These are phyloP conservation scores for Nemania sp. DNA, from an alignment of 2,329 filamentous ascomycete species.

Conservation along the genomic window DNA sequence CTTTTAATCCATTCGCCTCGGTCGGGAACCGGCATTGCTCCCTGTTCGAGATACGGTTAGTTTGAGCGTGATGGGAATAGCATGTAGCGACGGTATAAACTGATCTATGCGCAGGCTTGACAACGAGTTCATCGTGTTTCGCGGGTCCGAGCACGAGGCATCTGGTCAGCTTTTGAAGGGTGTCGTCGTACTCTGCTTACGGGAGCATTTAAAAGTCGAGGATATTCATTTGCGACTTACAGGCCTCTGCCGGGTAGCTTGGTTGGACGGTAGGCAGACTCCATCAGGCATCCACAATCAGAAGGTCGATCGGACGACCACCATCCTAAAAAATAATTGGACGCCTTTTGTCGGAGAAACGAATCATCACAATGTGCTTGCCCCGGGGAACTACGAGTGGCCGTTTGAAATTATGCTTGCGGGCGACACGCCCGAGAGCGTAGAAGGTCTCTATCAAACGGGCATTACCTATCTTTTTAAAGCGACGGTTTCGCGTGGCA, in stretches of 20 bases:
- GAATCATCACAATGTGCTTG: slow-evolving; percentile 69
- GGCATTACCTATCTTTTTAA: slow-evolving; percentile 92
- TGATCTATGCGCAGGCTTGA: slow-evolving; percentile 68
- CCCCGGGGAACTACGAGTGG: slow-evolving; percentile 85
- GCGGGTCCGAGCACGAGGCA: slow-evolving; percentile 79
- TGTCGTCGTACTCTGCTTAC: slow-evolving; percentile 78
- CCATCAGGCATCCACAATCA: slow-evolving; percentile 70
- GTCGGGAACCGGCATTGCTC: slow-evolving; percentile 65
- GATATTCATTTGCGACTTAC: slow-evolving; percentile 78
- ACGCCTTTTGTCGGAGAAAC: slow-evolving; percentile 70
- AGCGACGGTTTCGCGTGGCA: slow-evolving; percentile 86
- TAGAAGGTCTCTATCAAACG: slow-evolving; percentile 88
- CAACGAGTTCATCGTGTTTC: slow-evolving; percentile 82
- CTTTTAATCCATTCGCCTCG: slow-evolving; percentile 67
- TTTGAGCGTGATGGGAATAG: slow-evolving; percentile 3
- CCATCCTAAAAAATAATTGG: slow-evolving; percentile 78
- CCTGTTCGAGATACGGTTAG: slow-evolving; percentile 70
- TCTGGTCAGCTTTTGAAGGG: slow-evolving; percentile 81
- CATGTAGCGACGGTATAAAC: background rate
- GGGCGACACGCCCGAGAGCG: slow-evolving; percentile 82
- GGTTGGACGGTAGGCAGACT: slow-evolving; percentile 59
- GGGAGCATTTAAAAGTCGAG: slow-evolving; percentile 75
- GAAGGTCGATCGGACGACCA: slow-evolving; percentile 68
- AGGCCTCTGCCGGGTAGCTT: slow-evolving; percentile 77
- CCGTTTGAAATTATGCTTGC: slow-evolving; percentile 81